Evolutionary conservation across 306 rosid genomes (phyloP).

Genomic region (Rosa rugosa): DNA sequence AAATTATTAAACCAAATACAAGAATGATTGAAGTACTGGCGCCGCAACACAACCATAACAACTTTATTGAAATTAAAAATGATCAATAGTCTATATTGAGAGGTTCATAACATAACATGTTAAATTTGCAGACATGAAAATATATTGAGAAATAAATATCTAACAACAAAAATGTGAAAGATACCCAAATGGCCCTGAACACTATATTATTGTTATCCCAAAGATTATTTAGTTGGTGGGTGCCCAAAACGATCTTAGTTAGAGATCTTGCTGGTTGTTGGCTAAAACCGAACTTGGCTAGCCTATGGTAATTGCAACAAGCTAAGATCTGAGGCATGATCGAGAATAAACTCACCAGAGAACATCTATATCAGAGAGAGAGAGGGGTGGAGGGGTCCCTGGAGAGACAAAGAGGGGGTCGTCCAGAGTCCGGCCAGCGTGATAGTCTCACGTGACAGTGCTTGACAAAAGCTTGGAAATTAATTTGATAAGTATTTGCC

Average conservation of each 20-base stretch:
- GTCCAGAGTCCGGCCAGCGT: not conserved
- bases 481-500: conserved; percentile 16
- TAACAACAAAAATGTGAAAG: not conserved
- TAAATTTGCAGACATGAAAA: not conserved
- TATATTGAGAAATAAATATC: not conserved
- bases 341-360: not conserved
- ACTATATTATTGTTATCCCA: not conserved
- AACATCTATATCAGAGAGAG: not conserved
- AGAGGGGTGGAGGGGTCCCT: conserved; percentile 12
- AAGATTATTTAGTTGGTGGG: conserved; percentile 16
- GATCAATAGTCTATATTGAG: no score
- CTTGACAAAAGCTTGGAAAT: conserved; percentile 44
- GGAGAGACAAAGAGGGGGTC: conserved; percentile 35
- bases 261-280: conserved; percentile 39
- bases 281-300: conserved; percentile 21
- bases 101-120: not conserved
- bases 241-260: conserved; percentile 11
- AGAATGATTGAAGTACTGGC: no score
- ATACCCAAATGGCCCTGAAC: not conserved
- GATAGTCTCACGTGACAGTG: conserved; percentile 63
- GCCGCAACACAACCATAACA: not conserved
- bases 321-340: not conserved
- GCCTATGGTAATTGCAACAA: conserved; percentile 18
- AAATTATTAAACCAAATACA: no score
- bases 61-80: no score